A percentile compares a stretch with the other conserved stretches of the same genome.
These are phyloP conservation scores for Xylariaceae sp. DNA, from an alignment of 2,329 filamentous ascomycete genomes.

Conservation along the genomic window DNA sequence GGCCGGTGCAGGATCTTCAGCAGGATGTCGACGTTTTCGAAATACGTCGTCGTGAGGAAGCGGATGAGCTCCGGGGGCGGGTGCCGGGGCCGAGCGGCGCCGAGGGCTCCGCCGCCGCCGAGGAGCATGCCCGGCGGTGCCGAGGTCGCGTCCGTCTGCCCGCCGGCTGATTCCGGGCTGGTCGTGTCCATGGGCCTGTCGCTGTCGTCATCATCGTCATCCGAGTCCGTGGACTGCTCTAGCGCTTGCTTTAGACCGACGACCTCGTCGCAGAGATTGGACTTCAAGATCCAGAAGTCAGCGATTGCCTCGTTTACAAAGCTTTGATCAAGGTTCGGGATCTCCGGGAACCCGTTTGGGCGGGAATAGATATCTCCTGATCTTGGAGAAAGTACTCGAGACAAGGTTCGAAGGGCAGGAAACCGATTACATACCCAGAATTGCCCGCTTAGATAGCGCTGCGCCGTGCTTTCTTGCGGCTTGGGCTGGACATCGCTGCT, in stretches of 20 bases:
- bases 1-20: slow-evolving; percentile 39
- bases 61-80: slow-evolving; percentile 31
- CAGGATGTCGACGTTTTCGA: slow-evolving; percentile 34
- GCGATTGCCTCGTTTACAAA: too few species aligned
- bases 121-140: slow-evolving; percentile 17
- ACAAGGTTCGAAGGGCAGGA: too few species aligned
- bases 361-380: too few species aligned
- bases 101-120: slow-evolving; percentile 16
- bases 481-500: too few species aligned
- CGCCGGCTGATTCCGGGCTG: slow-evolving; percentile 13
- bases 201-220: slow-evolving; percentile 28
- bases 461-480: slow-evolving; percentile 16
- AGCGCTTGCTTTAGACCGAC: slow-evolving; percentile 36
- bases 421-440: too few species aligned
- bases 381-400: too few species aligned
- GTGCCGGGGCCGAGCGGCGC: slow-evolving; percentile 16
- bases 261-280: slow-evolving; percentile 34
- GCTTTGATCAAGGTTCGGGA: too few species aligned
- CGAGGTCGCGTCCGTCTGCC: slow-evolving; percentile 4
- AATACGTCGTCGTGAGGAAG: slow-evolving; percentile 29
- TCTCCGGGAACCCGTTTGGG: too few species aligned
- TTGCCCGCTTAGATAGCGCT: slow-evolving; percentile 33
- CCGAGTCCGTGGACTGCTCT: slow-evolving; percentile 34
- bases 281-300: slow-evolving; percentile 40
- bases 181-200: slow-evolving; percentile 16